Evolutionary conservation across 2,329 filamentous ascomycete genomes (phyloP).

Genomic region (Karstenula rhodostoma): DNA sequence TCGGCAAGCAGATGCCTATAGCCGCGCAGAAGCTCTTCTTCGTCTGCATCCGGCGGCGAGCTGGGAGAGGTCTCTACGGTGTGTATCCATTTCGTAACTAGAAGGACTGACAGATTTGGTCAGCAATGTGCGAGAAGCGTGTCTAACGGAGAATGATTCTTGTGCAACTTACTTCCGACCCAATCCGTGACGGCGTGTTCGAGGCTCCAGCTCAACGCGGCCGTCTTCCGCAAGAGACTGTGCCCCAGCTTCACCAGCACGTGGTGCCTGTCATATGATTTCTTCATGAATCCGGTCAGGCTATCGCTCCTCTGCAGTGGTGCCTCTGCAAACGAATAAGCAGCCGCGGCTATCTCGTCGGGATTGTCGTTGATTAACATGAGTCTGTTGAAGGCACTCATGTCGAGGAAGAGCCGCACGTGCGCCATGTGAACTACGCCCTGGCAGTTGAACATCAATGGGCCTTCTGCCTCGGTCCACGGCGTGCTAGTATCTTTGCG

Average conservation of each 20-base stretch:
- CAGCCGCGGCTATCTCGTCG: slow-evolving; percentile 32
- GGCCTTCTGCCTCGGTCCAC: slow-evolving; percentile 35
- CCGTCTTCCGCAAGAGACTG: slow-evolving; percentile 42
- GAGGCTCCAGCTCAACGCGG: slow-evolving; percentile 43
- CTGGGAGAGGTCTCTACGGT: slow-evolving; percentile 33
- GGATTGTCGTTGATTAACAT: slow-evolving; percentile 38
- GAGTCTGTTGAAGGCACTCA: slow-evolving; percentile 38
- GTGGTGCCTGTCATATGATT: slow-evolving; percentile 38
- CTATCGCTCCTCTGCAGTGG: slow-evolving; percentile 33
- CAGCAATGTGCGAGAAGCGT: neutral
- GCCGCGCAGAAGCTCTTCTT: slow-evolving; percentile 33
- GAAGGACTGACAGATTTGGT: slow-evolving; percentile 28
- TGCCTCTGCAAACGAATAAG: slow-evolving; percentile 32
- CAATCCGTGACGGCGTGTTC: slow-evolving; percentile 47
- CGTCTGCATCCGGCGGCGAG: slow-evolving; percentile 26
- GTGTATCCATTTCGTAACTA: slow-evolving; percentile 47
- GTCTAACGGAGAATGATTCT: neutral
- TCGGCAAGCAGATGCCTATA: slow-evolving; percentile 34
- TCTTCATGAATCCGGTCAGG: slow-evolving; percentile 37
- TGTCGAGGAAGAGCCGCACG: slow-evolving; percentile 39
- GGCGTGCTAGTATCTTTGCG: slow-evolving; percentile 20
- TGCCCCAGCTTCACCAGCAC: slow-evolving; percentile 37
- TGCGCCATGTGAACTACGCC: slow-evolving; percentile 45
- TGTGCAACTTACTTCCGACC: slow-evolving; percentile 31
- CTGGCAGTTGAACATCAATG: slow-evolving; percentile 46